Percentiles rank a stretch among this genome's conserved stretches.
phyloP scores from a whole-genome alignment of 2,329 filamentous ascomycete species.

The Dactylellina cionopaga region DNA sequence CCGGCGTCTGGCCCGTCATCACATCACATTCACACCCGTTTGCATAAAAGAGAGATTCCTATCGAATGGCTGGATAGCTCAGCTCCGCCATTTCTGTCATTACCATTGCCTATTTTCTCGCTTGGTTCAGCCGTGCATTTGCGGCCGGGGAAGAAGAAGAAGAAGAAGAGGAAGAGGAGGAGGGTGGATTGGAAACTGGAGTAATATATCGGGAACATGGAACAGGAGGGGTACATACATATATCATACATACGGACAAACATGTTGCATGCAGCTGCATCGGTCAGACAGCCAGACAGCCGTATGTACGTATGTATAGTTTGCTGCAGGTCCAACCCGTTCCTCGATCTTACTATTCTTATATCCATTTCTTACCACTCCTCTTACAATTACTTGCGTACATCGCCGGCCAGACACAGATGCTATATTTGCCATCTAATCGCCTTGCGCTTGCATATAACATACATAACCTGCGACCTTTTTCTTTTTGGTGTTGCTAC shows the following conservation, averaged over 20 bases:
- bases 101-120: background rate
- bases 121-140: too few relatives aligned
- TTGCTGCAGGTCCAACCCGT: background rate
- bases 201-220: constrained; percentile 26
- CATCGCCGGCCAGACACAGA: too few relatives aligned
- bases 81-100: background rate
- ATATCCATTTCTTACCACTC: too few relatives aligned
- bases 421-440: constrained; percentile 40
- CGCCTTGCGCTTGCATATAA: too few relatives aligned
- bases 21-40: too few relatives aligned
- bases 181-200: constrained; percentile 12
- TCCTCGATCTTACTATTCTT: constrained; percentile 13
- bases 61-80: background rate
- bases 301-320: too few relatives aligned
- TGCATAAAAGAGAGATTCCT: too few relatives aligned
- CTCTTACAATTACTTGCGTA: too few relatives aligned
- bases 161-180: too few relatives aligned
- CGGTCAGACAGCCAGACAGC: too few relatives aligned
- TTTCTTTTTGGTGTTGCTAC: too few relatives aligned
- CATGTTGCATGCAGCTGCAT: background rate
- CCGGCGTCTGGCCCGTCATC: background rate
- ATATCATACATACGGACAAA: background rate
- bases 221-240: constrained; percentile 8
- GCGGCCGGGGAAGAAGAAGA: too few relatives aligned
- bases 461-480: constrained; percentile 40